phyloP scores from a whole-genome alignment of 2,329 filamentous ascomycete species.

The Lecanicillium sp. region DNA sequence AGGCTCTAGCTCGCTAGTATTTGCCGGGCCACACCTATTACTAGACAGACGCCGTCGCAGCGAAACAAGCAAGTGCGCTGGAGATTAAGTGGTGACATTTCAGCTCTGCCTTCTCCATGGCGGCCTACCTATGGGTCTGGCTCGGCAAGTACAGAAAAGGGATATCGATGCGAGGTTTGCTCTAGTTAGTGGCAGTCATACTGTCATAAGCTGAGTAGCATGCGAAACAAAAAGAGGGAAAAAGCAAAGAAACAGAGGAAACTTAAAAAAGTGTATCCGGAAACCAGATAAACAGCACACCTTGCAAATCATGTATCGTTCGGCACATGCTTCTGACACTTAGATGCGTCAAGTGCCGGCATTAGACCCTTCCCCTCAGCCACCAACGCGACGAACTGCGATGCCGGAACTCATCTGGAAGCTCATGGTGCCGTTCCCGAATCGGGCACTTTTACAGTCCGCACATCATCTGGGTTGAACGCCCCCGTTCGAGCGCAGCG shows the following conservation, averaged over 20 bases:
- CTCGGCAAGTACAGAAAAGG: conserved; percentile 7
- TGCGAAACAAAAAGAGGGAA: not conserved
- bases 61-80: too few relatives aligned
- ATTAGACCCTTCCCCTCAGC: not conserved
- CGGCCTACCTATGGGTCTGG: not conserved
- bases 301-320: not conserved
- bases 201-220: conserved; percentile 1
- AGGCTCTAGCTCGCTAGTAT: too few relatives aligned
- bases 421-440: too few relatives aligned
- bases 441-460: too few relatives aligned
- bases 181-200: not conserved
- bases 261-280: not conserved
- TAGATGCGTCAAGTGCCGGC: conserved; percentile 8
- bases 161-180: conserved; percentile 1
- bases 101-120: not conserved
- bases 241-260: not conserved
- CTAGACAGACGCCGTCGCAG: too few relatives aligned
- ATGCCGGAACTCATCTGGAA: too few relatives aligned
- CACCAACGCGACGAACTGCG: too few relatives aligned
- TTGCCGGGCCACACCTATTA: conserved; percentile 1
- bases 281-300: not conserved
- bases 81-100: not conserved
- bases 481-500: too few relatives aligned
- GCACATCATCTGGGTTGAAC: too few relatives aligned
- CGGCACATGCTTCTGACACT: conserved; percentile 6